Evolutionary conservation across 257 asterid genomes (phyloP), one percentile per base, ranked within the genome.

Genomic region (Rehmannia glutinosa): DNA sequence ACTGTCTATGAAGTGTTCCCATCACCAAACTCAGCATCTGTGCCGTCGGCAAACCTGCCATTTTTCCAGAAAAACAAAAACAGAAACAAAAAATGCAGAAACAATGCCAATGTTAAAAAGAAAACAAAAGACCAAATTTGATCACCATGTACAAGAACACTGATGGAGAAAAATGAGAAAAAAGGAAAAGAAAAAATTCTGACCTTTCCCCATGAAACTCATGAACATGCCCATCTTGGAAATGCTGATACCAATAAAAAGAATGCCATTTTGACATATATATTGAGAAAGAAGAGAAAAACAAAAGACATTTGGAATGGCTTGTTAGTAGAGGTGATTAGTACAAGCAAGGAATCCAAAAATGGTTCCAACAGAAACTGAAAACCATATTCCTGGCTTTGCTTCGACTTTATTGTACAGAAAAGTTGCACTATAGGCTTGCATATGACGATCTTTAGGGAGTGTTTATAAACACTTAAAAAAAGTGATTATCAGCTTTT

Each of bases 181-280:
- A n/a, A n/a, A n/a, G n/a, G n/a, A n/a, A n/a, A n/a, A n/a, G n/a
- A n/a, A n/a, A n/a, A n/a, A n/a, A n/a, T n/a, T n/a, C 73, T 64
- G 30, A 88, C 97, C 95, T 83, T 75, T 85, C 68, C 91, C 92
- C 88, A 86, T 83, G 77, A 85, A 75, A 69, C 95, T 89, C 86
- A 81, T 73, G 64, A 85, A 23, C 75, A 84, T 51, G 64, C 95
- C 97, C 96, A 92, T 92, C 33, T 64, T 83, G 70, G 43, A 13
- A 72, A 45, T 39, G 8, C 5, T 43, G 8, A 50, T 51, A 49
- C 28, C 20, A 54, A 43, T 49, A n/a, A n/a, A n/a, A 27, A 11
- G 21, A 52, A 15, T 41, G 21, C 15, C 47, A n/a, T 15, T 17
- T 9, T 45, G 62, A 35, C 38, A 39, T 20, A 62, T 54, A n/a